Base-by-base conservation (phyloP, 2,329 filamentous ascomycete genomes). In the Stachybotrys chartarum region DNA sequence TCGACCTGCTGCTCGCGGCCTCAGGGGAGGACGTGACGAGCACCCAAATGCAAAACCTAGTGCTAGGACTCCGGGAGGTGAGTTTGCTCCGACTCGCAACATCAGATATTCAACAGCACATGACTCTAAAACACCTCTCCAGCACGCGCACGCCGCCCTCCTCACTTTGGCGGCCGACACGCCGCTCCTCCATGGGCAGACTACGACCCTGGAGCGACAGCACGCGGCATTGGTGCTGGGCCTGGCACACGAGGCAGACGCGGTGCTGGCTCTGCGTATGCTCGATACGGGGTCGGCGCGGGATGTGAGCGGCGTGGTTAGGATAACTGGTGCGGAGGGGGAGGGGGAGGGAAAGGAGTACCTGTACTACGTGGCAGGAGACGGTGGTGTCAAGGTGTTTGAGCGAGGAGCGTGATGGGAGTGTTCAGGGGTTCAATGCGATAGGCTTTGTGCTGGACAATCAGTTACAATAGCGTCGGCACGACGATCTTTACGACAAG, bases 221-320 rank as follows among this genome's bases (percentile, higher is more conserved):
- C 85, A 90, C 63, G 83, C 88, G 1, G 79, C 84, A n/a, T 82
- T 96, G 57, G 72, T 88, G 18, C 76, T 91, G 42, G 82, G 81
- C 6, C 72, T 87, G 59, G 88, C 87, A n/a, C 91, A 97, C 68
- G 80, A 84, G 63, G 90, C 91, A 8, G 74, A 82, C n/a, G 76
- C 81, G 59, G 79, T 93, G 4, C 72, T 96, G 63, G 83, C 88
- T 58, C 74, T 94, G 56, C 78, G 92, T 53, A 79, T 86, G 65
- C 71, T 97, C 58, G 91, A 96, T 66, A 96, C 91, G 0, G 93
- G 93, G 1, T 85, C 86, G n/a, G 92, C 93, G 59, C 86, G 82
- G 67, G 93, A 97, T 71, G 90, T 97, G 35, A 96, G 90, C 72
- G 93, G 93, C 3, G 91, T 96, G 48, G 66, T 97, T 59, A 81